A percentile compares a stretch with the other conserved stretches of the same genome.
Evolutionary conservation across 148 eudicot species (phyloP).

Genomic region (Rhododendron henanense): DNA sequence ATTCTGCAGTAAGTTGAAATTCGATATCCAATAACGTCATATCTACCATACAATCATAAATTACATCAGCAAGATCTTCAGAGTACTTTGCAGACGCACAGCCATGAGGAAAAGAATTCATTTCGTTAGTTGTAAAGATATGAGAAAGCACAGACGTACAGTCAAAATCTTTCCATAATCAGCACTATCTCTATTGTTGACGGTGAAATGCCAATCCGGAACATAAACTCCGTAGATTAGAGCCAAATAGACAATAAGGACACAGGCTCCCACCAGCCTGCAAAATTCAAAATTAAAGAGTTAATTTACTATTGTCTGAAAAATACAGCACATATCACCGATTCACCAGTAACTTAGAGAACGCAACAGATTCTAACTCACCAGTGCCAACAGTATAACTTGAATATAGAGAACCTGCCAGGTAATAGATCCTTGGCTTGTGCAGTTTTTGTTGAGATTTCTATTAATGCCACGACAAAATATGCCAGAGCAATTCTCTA

Average conservation of each 20-base stretch:
- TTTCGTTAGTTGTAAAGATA: background rate
- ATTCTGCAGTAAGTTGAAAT: background rate
- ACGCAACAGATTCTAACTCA: constrained; percentile 22
- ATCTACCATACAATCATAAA: background rate
- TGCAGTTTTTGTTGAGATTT: constrained; percentile 47
- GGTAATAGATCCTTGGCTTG: constrained; percentile 27
- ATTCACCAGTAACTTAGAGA: background rate
- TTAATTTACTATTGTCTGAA: background rate
- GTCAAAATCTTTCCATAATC: constrained; percentile 66
- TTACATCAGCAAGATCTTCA: background rate
- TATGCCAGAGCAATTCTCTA: constrained; percentile 92
- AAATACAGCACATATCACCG: background rate
- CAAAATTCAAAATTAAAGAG: constrained; percentile 17
- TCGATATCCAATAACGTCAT: background rate
- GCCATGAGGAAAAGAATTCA: background rate
- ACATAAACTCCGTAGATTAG: constrained; percentile 69
- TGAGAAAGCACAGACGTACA: constrained; percentile 39
- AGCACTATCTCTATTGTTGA: constrained; percentile 45
- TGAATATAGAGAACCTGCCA: constrained; percentile 50
- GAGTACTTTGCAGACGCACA: background rate
- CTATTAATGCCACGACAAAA: constrained; percentile 64
- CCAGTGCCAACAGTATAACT: constrained; percentile 72
- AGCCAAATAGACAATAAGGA: constrained; percentile 61
- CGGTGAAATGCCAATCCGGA: constrained; percentile 82
- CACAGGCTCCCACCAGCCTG: constrained; percentile 68